Conservation (phyloP, 2,329 filamentous ascomycete genomes). For the Pseudogymnoascus destructans region DNA sequence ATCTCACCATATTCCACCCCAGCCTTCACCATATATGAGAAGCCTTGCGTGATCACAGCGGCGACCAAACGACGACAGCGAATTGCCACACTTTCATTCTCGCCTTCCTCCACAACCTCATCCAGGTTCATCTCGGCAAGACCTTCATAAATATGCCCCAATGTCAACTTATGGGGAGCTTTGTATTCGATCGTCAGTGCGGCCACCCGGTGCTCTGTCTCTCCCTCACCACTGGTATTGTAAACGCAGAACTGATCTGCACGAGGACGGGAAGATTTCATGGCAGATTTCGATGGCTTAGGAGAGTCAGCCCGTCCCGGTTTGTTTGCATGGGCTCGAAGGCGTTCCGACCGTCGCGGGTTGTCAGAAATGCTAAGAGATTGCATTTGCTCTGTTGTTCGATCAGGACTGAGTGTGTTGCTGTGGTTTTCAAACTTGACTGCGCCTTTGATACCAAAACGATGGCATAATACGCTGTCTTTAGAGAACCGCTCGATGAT, state of each 20-base stretch:
- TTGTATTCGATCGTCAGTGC: not conserved
- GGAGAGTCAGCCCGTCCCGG: not conserved
- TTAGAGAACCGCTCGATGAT: not conserved
- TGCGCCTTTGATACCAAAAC: not conserved
- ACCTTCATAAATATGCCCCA: too few species aligned
- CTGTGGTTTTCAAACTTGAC: not conserved
- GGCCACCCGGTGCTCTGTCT: not conserved
- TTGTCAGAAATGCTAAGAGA: not conserved
- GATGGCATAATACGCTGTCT: not conserved
- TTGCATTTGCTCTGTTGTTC: not conserved
- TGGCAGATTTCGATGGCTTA: not conserved
- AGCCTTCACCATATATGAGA: too few species aligned
- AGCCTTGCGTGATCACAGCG: too few species aligned
- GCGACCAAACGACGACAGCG: too few species aligned
- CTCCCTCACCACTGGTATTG: not conserved
- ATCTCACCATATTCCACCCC: too few species aligned
- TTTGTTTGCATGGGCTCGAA: not conserved
- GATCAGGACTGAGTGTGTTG: not conserved
- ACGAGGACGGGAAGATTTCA: not conserved
- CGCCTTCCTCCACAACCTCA: too few species aligned
- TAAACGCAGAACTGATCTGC: constrained; percentile 3
- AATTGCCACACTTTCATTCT: too few species aligned
- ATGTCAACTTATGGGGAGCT: too few species aligned
- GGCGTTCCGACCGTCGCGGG: too few species aligned
- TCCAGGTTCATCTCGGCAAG: too few species aligned